A percentile compares a stretch with the other conserved stretches of the same genome.
phyloP scores from a whole-genome alignment of 768 basidiomycete species.

The Tulasnella calospora region DNA sequence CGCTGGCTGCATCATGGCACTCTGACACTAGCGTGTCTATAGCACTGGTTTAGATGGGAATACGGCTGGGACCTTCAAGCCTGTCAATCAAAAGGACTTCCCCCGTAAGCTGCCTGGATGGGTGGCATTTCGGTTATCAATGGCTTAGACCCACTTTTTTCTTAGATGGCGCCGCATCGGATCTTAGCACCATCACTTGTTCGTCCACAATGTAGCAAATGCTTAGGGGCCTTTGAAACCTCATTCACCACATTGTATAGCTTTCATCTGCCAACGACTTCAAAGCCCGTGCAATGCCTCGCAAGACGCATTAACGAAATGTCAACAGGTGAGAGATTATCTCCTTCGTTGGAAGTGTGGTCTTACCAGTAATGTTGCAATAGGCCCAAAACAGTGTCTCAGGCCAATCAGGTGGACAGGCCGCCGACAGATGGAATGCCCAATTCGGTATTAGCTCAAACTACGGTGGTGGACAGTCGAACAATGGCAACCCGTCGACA shows the following conservation, averaged over 20 bases:
- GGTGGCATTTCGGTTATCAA: not conserved
- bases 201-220: not conserved
- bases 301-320: not conserved
- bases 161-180: slow-evolving; percentile 16
- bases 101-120: not conserved
- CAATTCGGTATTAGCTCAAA: slow-evolving; percentile 6
- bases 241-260: not conserved
- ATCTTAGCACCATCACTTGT: slow-evolving; percentile 8
- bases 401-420: slow-evolving; percentile 1
- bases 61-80: slow-evolving; percentile 13
- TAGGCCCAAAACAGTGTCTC: slow-evolving; percentile 11
- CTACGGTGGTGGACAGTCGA: not conserved
- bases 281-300: slow-evolving; percentile 17
- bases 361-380: not conserved
- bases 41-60: slow-evolving; percentile 23
- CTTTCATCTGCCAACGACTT: slow-evolving; percentile 21
- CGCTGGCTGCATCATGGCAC: not conserved
- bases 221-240: not conserved
- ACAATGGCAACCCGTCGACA: not conserved
- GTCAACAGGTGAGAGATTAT: not conserved
- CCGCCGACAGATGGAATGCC: slow-evolving; percentile 17
- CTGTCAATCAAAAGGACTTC: slow-evolving; percentile 23
- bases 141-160: not conserved
- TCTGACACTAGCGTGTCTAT: not conserved
- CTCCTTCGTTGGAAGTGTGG: not conserved